Conservation (phyloP, 225 moss, liverwort and hornwort genomes). For the Pseudoscleropodium purum region DNA sequence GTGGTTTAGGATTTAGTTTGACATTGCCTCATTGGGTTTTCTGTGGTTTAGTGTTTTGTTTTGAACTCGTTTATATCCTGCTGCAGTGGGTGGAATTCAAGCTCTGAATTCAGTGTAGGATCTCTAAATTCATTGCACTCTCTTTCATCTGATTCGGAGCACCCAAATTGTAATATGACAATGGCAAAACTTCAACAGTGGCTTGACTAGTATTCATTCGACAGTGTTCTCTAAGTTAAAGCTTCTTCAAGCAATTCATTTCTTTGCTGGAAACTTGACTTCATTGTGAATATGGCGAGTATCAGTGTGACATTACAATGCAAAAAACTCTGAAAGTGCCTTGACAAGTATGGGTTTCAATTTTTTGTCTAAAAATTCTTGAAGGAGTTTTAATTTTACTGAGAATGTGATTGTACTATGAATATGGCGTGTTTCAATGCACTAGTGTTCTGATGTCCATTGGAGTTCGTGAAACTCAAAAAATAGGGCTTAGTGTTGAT, state of each 20-base stretch:
- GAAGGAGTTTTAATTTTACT: neutral
- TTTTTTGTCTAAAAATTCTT: neutral
- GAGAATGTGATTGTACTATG: neutral
- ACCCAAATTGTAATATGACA: neutral
- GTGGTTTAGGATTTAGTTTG: no score
- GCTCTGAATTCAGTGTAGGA: no score
- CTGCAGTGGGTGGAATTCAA: no score
- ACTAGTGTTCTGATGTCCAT: neutral
- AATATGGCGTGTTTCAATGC: no score
- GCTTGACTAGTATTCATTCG: no score
- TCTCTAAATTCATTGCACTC: no score
- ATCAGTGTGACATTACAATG: neutral
- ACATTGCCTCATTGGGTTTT: no score
- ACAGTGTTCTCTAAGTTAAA: neutral
- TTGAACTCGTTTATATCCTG: no score
- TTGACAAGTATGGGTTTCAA: neutral
- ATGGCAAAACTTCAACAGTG: no score
- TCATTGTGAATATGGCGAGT: neutral
- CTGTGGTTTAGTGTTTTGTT: no score
- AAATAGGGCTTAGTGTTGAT: neutral
- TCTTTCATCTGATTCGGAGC: no score
- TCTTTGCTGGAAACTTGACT: neutral
- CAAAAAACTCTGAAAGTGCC: neutral
- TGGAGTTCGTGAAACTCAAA: neutral
- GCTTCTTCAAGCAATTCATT: neutral